These are phyloP conservation scores for Penicillium decumbens DNA, from an alignment of 2,329 filamentous ascomycete species.

Conservation along the genomic window DNA sequence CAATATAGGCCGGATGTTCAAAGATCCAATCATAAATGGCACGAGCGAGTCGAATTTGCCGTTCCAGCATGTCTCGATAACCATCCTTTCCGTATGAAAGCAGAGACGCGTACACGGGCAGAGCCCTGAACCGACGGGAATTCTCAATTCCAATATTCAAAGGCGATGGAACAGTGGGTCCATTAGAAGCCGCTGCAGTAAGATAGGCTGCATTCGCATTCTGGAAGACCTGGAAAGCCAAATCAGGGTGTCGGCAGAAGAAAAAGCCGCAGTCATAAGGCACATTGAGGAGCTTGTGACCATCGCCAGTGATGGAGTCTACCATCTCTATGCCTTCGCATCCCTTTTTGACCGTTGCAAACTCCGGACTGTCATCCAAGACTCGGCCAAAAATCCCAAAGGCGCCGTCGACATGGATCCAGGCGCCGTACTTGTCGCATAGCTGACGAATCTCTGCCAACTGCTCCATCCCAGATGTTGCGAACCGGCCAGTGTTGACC, in stretches of 20 bases:
- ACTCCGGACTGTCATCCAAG: slow-evolving; percentile 56
- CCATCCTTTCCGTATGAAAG: slow-evolving; percentile 68
- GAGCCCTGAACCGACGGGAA: slow-evolving; percentile 79
- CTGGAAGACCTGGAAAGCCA: slow-evolving; percentile 63
- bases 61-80: slow-evolving; percentile 63
- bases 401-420: slow-evolving; percentile 87
- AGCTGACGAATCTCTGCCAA: slow-evolving; percentile 61
- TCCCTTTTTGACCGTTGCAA: slow-evolving; percentile 48
- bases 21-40: slow-evolving; percentile 61
- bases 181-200: slow-evolving; percentile 32
- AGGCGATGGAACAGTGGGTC: slow-evolving; percentile 63
- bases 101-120: slow-evolving; percentile 82
- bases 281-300: slow-evolving; percentile 89
- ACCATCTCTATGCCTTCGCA: slow-evolving; percentile 69
- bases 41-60: slow-evolving; percentile 68
- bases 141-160: slow-evolving; percentile 87
- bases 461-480: slow-evolving; percentile 55
- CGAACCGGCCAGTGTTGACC: slow-evolving; percentile 83
- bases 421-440: slow-evolving; percentile 69
- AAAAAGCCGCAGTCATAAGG: slow-evolving; percentile 93
- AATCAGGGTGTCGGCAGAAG: slow-evolving; percentile 61
- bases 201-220: slow-evolving; percentile 88
- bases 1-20: slow-evolving; percentile 59
- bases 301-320: slow-evolving; percentile 82
- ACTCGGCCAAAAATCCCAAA: slow-evolving; percentile 78